Percentiles rank a stretch among this genome's conserved stretches.
These are phyloP conservation scores for Colletotrichum sp. DNA, from an alignment of 2,329 filamentous ascomycete genomes.

Conservation along the genomic window DNA sequence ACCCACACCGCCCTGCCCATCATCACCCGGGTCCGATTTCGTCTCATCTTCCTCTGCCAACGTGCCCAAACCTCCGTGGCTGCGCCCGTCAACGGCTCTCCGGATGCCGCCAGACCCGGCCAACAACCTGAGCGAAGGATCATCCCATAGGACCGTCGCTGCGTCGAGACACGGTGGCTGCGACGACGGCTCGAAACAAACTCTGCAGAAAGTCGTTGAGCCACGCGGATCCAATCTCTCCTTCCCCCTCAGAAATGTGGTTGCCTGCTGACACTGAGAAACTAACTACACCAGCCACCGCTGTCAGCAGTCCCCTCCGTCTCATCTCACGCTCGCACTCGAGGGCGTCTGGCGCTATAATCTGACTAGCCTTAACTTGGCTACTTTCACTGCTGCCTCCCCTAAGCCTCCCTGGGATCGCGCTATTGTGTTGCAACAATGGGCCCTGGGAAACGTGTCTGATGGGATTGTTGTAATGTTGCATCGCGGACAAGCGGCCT, in stretches of 20 bases:
- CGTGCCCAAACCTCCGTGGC: not conserved
- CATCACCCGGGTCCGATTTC: not conserved
- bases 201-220: not conserved
- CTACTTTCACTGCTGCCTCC: not conserved
- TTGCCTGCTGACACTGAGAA: not conserved
- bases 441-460: not conserved
- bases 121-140: not conserved
- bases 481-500: not conserved
- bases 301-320: not conserved
- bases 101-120: not conserved
- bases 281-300: not conserved
- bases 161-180: not conserved
- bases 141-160: not conserved
- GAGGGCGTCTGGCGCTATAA: not conserved
- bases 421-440: not conserved
- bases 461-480: not conserved
- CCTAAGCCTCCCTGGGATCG: not conserved
- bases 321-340: not conserved
- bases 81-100: not conserved
- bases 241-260: not conserved
- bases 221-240: not conserved
- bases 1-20: not conserved
- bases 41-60: not conserved
- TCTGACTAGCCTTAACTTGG: not conserved
- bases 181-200: slow-evolving; percentile 8